Evolutionary conservation across 768 basidiomycete genomes (phyloP).

Genomic region (Leccinellum luteum): DNA sequence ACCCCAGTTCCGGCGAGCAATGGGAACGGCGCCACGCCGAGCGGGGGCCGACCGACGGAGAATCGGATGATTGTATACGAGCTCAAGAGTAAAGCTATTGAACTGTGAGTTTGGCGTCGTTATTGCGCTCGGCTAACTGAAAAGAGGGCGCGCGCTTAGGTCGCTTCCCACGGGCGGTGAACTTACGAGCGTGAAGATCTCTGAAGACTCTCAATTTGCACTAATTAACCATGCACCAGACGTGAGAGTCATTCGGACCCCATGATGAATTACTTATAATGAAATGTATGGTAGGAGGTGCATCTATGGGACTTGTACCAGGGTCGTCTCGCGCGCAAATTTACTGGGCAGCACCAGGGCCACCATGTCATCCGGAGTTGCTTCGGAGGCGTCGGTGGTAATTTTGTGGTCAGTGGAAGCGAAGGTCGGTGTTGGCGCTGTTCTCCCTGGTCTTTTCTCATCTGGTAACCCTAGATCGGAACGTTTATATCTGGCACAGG

Average conservation of each 20-base stretch:
- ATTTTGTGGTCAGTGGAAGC: constrained; percentile 90
- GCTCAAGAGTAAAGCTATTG: constrained; percentile 60
- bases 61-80: constrained; percentile 78
- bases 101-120: constrained; percentile 53
- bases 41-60: constrained; percentile 39
- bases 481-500: constrained; percentile 94
- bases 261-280: constrained; percentile 6
- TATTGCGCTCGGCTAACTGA: constrained; percentile 8
- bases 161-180: constrained; percentile 71
- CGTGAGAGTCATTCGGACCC: constrained; percentile 44
- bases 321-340: constrained; percentile 71
- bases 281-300: constrained; percentile 61
- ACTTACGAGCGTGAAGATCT: constrained; percentile 84
- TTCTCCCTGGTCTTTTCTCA: constrained; percentile 7
- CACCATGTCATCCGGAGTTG: constrained; percentile 88
- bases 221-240: constrained; percentile 86
- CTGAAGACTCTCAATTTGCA: constrained; percentile 81
- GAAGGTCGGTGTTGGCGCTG: constrained; percentile 64
- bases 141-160: constrained; percentile 34
- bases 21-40: constrained; percentile 35
- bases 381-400: constrained; percentile 87
- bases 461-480: constrained; percentile 61
- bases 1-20: constrained; percentile 30
- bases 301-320: constrained; percentile 81
- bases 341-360: constrained; percentile 81